phyloP scores from a whole-genome alignment of 805 yeast species.

The Brettanomyces custersianus region DNA sequence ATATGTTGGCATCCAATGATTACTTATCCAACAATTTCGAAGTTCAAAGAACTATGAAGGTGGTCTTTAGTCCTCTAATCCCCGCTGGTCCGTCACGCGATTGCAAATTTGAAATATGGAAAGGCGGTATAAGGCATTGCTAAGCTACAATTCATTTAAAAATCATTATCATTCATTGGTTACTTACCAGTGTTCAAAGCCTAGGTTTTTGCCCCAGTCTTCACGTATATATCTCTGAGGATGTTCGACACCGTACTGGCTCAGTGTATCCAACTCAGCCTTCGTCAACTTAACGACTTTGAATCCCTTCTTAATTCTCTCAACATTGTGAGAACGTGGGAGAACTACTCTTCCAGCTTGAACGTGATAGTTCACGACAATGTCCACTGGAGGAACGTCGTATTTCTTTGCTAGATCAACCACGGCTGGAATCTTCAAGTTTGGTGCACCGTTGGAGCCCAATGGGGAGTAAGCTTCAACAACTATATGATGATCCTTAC shows the following conservation, averaged over 20 bases:
- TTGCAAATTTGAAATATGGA: slow-evolving; percentile 27
- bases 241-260: slow-evolving; percentile 20
- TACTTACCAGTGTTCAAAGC: slow-evolving; percentile 24
- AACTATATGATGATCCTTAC: slow-evolving; percentile 28
- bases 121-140: slow-evolving; percentile 25
- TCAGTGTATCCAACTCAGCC: slow-evolving; percentile 27
- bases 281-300: slow-evolving; percentile 27
- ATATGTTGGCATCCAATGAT: slow-evolving; percentile 19
- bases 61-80: slow-evolving; percentile 22
- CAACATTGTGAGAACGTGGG: slow-evolving; percentile 65
- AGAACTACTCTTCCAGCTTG: slow-evolving; percentile 51
- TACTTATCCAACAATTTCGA: slow-evolving; percentile 26
- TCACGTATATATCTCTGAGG: slow-evolving; percentile 24
- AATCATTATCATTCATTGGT: background rate
- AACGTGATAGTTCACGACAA: slow-evolving; percentile 56
- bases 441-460: slow-evolving; percentile 61
- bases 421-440: slow-evolving; percentile 41
- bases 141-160: background rate
- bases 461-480: slow-evolving; percentile 54
- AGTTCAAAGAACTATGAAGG: slow-evolving; percentile 19
- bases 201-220: slow-evolving; percentile 25
- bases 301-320: slow-evolving; percentile 41
- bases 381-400: slow-evolving; percentile 41
- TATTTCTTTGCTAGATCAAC: slow-evolving; percentile 49
- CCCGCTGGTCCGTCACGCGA: slow-evolving; percentile 11